Base-by-base conservation (phyloP, 2,329 filamentous ascomycete genomes). In the Botrytis deweyae region DNA sequence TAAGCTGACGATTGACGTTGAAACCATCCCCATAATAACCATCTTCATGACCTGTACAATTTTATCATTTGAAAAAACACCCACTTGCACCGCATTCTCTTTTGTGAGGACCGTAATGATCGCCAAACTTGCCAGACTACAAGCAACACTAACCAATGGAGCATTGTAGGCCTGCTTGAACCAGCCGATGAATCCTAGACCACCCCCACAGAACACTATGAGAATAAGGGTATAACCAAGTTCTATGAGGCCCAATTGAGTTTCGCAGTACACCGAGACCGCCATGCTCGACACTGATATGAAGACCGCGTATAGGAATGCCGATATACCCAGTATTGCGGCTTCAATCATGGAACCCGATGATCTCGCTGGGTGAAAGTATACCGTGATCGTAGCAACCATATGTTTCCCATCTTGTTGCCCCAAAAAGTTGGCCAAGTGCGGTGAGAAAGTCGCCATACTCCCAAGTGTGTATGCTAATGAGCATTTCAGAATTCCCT, bases 21-120 rank as follows among this genome's bases (percentile, higher is more conserved):
- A 89, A 29, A 87, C 82, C 46, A 95, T 91, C 44, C 92, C 94
- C 84, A 95, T 89, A n/a, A 92, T 82, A 64, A 97, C 87, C 88
- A 97, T 95, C 81, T 94, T 93, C 78, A 96, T 84, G 40, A 95
- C 91, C 81, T 97, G 93, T 0, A 90, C 85, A 70, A 97, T 92
- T 82, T 97, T 97, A 74, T 89, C 89, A 78, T 92, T 90, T 0
- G 92, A 94, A 79, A 97, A 94, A 70, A 91, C 91, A 9, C 93
- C 93, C 49, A 88, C 90, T 79, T 97, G 93, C 0, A 98, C 91
- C 3, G 94, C 90, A 69, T 94, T 94, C 82, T 98, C 95, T 83
- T 97, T 97, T 18, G 95, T 97, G 75, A 98, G 85, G 64, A 97
- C 89, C 3, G 93, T 95, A 80, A 98, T 97, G 76, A 96, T 93